Evolutionary conservation across 164 flowering plant species (phyloP), one percentile per base, ranked within the genome.

Genomic region (Hamamelis virginiana): DNA sequence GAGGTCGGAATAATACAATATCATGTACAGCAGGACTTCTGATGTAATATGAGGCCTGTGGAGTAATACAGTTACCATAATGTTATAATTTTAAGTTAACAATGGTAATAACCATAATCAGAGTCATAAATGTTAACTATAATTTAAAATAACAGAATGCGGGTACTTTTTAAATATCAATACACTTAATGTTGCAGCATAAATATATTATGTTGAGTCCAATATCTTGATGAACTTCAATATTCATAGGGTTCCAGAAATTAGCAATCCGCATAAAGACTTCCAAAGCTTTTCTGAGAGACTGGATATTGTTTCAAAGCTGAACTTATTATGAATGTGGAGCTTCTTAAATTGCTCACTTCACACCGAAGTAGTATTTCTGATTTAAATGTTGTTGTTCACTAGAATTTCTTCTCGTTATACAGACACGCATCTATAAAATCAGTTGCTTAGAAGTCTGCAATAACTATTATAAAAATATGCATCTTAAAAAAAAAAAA

Each of bases 21-120:
- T 85, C 88, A 65, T 74, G 16, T n/a, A 76, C 45, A 25, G 78
- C 76, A 70, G 85, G 82, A 55, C 73, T 76, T 69, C 75, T 78
- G 74, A 83, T n/a, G 68, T 65, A 80, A 75, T 77, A 76, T 15
- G 82, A 74, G 5, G 80, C 86, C 89, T 85, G 79, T 26, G 66
- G 19, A 52, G 22, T 41, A 12, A 27, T 12, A 27, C 38, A 59
- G 43, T 19, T n/a, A 25, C 10, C 43, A 16, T 50, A n/a, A 50
- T 50, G n/a, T 15, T 50, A 50, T 15, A 15, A 50, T 16, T 33
- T 2, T 6, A 33, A 33, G 41, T 33, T 2, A 33, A 33, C 6
- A 33, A 33, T 2, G 41, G 41, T 33, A 33, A 33, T 33, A 33
- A 33, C 41, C 2, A 33, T 33, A 6, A 33, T 33, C 41, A 33